Evolutionary conservation across 805 yeast genomes (phyloP), one percentile per base, ranked within the genome.

Genomic region (Yarrowia sp.): DNA sequence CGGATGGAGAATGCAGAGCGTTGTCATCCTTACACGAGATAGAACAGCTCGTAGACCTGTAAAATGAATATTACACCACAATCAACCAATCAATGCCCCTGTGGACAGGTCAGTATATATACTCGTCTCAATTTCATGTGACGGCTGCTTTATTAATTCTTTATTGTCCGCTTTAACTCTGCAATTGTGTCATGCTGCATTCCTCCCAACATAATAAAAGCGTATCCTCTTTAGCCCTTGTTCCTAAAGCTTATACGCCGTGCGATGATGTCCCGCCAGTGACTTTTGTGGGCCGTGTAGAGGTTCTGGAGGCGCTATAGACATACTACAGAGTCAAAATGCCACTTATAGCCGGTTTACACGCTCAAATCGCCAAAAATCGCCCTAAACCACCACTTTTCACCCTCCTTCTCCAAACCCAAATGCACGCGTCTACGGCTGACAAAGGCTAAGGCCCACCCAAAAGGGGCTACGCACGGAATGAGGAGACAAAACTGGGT

Each of bases 181-280:
- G 49, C n/a, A 18, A 44, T 44, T 44, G 51, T 44, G 51, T 44
- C 51, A 44, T 44, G 16, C 29, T 44, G 51, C 51, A 44, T 44
- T 44, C 35, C 22, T 44, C 51, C 51, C 51, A 44, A 42, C 47
- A 24, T 42, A 42, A 42, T 24, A 24, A 44, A 29, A 27, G 51
- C 18, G 24, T 13, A 44, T 19, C 16, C 13, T 5, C 2, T 27
- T 44, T 24, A 44, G 35, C 16, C 44, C 18, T 29, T 4, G 51
- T 44, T 27, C 51, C 51, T 44, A 18, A 19, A 44, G 33, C 18
- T 44, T 44, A 19, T 44, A 6, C 18, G 51, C 51, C 51, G 51
- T 44, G 51, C 51, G 51, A 44, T 44, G 51, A n/a, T n/a, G n/a
- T n/a, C n/a, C n/a, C n/a, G n/a, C n/a, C n/a, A n/a, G n/a, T n/a